Evolutionary conservation across 345 rosid genomes (phyloP).

Genomic region (Boechera divaricarpa): DNA sequence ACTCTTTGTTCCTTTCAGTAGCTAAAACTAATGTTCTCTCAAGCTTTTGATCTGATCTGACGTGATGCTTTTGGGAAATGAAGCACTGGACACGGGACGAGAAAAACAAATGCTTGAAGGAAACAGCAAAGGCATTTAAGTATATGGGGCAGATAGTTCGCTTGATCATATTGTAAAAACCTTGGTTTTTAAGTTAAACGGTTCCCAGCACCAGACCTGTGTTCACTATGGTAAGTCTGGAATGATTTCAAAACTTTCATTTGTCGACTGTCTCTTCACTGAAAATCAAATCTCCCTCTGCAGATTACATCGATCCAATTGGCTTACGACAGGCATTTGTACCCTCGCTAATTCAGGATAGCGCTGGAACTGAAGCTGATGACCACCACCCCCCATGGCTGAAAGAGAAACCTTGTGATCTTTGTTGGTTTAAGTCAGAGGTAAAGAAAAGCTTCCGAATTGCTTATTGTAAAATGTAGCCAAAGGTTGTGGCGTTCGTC

Average conservation of each 20-base stretch:
- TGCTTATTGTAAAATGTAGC: neutral
- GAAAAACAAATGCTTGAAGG: conserved; percentile 83
- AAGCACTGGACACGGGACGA: conserved; percentile 89
- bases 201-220: neutral
- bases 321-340: neutral
- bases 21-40: conserved; percentile 10
- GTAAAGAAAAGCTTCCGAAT: neutral
- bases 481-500: conserved; percentile 17
- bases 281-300: neutral
- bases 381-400: neutral
- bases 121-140: conserved; percentile 75
- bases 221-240: neutral
- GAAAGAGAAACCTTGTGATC: conserved; percentile 1
- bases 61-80: conserved; percentile 38
- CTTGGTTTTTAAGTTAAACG: neutral
- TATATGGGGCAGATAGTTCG: conserved; percentile 84
- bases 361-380: conserved; percentile 12
- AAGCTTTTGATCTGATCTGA: conserved; percentile 13
- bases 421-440: neutral
- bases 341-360: neutral
- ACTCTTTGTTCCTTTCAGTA: neutral
- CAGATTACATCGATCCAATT: neutral
- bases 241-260: neutral
- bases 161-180: conserved; percentile 58
- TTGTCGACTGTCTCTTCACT: neutral